Evolutionary conservation across 495 filamentous ascomycete genomes (phyloP).

Genomic region (Aspergillus bridgeri): DNA sequence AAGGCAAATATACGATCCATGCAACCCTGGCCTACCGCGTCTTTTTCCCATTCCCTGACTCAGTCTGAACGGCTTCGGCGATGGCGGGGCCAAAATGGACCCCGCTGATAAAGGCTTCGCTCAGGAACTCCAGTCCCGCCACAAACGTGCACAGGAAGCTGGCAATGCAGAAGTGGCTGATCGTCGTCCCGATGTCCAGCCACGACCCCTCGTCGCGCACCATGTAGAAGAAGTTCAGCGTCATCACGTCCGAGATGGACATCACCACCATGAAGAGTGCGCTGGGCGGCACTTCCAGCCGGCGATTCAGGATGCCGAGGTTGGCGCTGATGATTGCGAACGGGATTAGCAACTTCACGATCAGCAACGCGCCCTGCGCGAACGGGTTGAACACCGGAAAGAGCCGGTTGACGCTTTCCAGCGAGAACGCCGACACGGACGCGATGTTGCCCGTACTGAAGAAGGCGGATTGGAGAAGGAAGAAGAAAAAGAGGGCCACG

Average conservation of each 20-base stretch:
- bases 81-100: conserved; percentile 59
- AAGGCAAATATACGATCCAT: not conserved
- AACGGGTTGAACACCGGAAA: conserved; percentile 94
- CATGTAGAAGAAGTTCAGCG: conserved; percentile 96
- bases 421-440: conserved; percentile 88
- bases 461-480: conserved; percentile 90
- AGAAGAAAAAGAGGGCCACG: conserved; percentile 90
- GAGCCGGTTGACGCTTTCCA: conserved; percentile 88
- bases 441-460: conserved; percentile 98
- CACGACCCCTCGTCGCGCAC: conserved; percentile 94
- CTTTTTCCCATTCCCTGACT: not conserved
- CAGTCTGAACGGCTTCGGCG: not conserved
- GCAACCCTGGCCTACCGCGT: not conserved
- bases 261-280: conserved; percentile 95
- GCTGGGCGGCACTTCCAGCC: conserved; percentile 73
- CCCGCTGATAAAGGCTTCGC: conserved; percentile 77
- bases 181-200: conserved; percentile 96
- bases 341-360: conserved; percentile 89
- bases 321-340: conserved; percentile 93
- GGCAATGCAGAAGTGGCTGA: conserved; percentile 90
- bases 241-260: conserved; percentile 87
- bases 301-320: conserved; percentile 86
- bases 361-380: conserved; percentile 79
- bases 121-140: conserved; percentile 78
- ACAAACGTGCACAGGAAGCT: conserved; percentile 89